Percentiles rank a stretch among this genome's conserved stretches.
These are phyloP conservation scores for Fraxinus ornus DNA, from an alignment of 305 asterid species.

Conservation along the genomic window DNA sequence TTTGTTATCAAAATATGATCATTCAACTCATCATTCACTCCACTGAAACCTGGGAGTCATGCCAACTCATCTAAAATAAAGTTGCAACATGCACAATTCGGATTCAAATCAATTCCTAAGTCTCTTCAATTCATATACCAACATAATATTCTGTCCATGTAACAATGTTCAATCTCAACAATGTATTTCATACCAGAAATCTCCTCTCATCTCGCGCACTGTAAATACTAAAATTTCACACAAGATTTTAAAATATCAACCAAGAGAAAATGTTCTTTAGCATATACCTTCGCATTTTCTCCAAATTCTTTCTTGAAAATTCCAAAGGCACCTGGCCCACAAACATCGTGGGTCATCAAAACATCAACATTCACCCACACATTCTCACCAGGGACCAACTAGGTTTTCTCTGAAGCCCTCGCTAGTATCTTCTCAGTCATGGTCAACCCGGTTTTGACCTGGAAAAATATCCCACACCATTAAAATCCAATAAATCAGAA, in stretches of 20 bases:
- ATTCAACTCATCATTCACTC: not conserved
- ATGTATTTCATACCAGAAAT: not conserved
- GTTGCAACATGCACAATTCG: not conserved
- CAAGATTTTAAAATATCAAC: not conserved
- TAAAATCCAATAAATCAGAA: slow-evolving; percentile 19
- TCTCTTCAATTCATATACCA: not conserved
- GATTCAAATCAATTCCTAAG: not conserved
- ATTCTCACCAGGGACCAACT: slow-evolving; percentile 79
- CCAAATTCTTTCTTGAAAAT: slow-evolving; percentile 90
- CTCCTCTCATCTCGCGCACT: not conserved
- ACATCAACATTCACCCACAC: slow-evolving; percentile 85
- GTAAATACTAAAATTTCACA: not conserved
- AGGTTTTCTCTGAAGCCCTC: slow-evolving; percentile 72
- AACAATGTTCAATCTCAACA: too few species aligned
- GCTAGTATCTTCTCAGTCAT: slow-evolving; percentile 93
- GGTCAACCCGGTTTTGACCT: slow-evolving; percentile 92
- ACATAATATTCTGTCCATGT: not conserved
- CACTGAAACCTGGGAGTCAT: not conserved
- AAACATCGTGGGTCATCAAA: slow-evolving; percentile 90
- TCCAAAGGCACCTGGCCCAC: slow-evolving; percentile 80
- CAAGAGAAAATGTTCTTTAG: not conserved
- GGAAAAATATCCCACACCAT: slow-evolving; percentile 17
- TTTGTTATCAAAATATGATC: not conserved
- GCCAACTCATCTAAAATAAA: not conserved
- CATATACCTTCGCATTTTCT: slow-evolving; percentile 71